phyloP scores from a whole-genome alignment of 345 rosid species.

The Conringia planisiliqua region DNA sequence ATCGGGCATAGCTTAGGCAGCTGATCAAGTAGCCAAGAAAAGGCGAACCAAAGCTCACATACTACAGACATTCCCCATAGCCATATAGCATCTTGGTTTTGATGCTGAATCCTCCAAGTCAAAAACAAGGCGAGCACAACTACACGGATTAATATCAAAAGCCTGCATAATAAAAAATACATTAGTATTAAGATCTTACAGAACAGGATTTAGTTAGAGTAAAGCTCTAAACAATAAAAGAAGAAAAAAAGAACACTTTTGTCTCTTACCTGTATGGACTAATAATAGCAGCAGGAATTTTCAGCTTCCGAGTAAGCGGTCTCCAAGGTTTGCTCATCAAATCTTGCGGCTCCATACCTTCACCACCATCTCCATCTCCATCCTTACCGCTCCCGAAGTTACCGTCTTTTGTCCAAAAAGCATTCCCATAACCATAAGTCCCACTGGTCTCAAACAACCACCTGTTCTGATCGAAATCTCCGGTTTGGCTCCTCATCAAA shows the following conservation, averaged over 20 bases:
- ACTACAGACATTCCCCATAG: constrained; percentile 99
- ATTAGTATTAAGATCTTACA: neutral
- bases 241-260: neutral
- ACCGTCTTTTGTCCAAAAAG: constrained; percentile 95
- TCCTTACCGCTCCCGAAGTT: constrained; percentile 65
- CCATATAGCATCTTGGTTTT: constrained; percentile 78
- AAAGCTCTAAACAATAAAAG: neutral
- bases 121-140: constrained; percentile 73
- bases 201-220: neutral
- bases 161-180: constrained; percentile 50
- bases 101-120: constrained; percentile 68
- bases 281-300: constrained; percentile 89
- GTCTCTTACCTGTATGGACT: constrained; percentile 77
- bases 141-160: constrained; percentile 69
- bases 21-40: constrained; percentile 98
- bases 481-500: constrained; percentile 91
- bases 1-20: constrained; percentile 90
- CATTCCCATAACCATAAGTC: constrained; percentile 95
- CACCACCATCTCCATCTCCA: constrained; percentile 61
- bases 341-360: constrained; percentile 57
- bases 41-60: constrained; percentile 95
- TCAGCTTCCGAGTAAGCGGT: constrained; percentile 88
- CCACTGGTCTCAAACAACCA: constrained; percentile 94
- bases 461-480: constrained; percentile 90
- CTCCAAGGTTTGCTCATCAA: constrained; percentile 93